These are phyloP conservation scores for Saturnispora besseyi DNA, from an alignment of 805 yeast species.

Conservation along the genomic window DNA sequence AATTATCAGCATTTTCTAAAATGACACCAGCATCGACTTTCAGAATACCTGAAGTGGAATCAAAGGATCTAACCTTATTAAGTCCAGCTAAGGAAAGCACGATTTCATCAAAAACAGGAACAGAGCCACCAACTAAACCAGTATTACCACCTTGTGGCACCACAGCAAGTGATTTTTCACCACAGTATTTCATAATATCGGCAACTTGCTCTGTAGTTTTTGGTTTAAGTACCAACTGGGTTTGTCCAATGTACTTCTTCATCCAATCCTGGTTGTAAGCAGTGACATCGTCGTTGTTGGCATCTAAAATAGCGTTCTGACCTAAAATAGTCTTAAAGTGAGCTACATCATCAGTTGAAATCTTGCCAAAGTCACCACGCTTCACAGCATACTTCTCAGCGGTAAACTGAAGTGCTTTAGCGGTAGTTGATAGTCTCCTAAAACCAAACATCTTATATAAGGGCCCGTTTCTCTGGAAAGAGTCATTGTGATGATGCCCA, in stretches of 20 bases:
- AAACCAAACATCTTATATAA: neutral
- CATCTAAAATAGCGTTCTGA: slow-evolving; percentile 41
- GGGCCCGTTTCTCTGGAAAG: slow-evolving; percentile 9
- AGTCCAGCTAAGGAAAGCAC: slow-evolving; percentile 59
- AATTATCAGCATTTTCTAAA: slow-evolving; percentile 76
- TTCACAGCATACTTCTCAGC: slow-evolving; percentile 12
- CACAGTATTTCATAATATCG: slow-evolving; percentile 69
- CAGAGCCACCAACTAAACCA: slow-evolving; percentile 90
- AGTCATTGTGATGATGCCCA: slow-evolving; percentile 1
- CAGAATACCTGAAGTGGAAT: slow-evolving; percentile 70
- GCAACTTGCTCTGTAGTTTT: slow-evolving; percentile 71
- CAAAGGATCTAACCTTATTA: slow-evolving; percentile 77
- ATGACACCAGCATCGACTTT: slow-evolving; percentile 89
- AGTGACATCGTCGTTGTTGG: slow-evolving; percentile 48
- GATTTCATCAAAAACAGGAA: slow-evolving; percentile 87
- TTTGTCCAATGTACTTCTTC: slow-evolving; percentile 87
- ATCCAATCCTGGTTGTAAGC: slow-evolving; percentile 87
- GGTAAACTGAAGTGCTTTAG: slow-evolving; percentile 7
- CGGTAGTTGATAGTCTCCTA: neutral
- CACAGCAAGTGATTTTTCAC: slow-evolving; percentile 65
- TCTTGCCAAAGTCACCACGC: slow-evolving; percentile 17
- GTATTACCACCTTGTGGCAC: slow-evolving; percentile 98
- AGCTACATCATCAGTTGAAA: slow-evolving; percentile 49
- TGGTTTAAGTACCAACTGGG: slow-evolving; percentile 74
- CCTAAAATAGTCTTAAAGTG: slow-evolving; percentile 54